Percentiles rank a stretch among this genome's conserved stretches.
Evolutionary conservation across 352 stramenopile genomes (phyloP).

Genomic region (Phytophthora sojae): DNA sequence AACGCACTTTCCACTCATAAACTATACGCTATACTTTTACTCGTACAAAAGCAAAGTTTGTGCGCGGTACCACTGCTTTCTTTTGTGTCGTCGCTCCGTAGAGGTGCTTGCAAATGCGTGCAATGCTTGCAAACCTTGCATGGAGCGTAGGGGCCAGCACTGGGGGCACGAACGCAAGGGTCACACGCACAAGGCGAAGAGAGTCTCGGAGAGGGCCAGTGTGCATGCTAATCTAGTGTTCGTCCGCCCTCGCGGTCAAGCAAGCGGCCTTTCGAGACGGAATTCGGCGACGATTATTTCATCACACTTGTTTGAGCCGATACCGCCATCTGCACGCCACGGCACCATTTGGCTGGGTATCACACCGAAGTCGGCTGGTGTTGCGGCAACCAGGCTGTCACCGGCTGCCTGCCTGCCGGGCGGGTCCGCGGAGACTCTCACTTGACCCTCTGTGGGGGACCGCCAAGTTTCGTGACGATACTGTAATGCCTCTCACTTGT

Average conservation of each 20-base stretch:
- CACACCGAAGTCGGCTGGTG: conserved; percentile 18
- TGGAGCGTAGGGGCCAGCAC: conserved; percentile 16
- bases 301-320: conserved; percentile 3
- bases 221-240: conserved; percentile 4
- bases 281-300: conserved; percentile 1
- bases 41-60: neutral
- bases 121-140: conserved; percentile 6
- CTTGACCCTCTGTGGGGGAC: neutral
- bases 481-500: neutral
- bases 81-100: conserved; percentile 23
- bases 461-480: too few relatives aligned
- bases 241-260: neutral
- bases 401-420: neutral
- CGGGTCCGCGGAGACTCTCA: neutral
- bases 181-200: conserved; percentile 11
- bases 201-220: conserved; percentile 1
- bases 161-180: conserved; percentile 16
- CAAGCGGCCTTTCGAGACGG: neutral
- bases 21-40: neutral
- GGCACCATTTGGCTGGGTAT: conserved; percentile 23
- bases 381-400: neutral
- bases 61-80: neutral
- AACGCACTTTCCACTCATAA: conserved; percentile 2
- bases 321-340: conserved; percentile 17
- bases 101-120: conserved; percentile 22